These are phyloP conservation scores for Nadsonia starkeyi-henricii DNA, from an alignment of 1,139 yeast genomes.

Conservation along the genomic window DNA sequence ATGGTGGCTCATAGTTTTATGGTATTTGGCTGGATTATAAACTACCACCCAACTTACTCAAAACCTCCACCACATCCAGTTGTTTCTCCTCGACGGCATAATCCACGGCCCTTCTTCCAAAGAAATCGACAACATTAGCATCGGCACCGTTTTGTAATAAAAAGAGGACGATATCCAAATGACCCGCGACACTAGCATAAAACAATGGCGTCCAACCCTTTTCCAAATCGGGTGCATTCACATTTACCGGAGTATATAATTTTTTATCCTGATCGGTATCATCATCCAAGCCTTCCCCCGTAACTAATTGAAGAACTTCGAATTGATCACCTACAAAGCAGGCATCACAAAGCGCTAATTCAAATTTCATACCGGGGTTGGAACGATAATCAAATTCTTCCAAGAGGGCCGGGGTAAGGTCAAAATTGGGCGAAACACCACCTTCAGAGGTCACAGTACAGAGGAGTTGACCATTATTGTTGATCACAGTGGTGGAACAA, in stretches of 20 bases:
- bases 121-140: conserved; percentile 6
- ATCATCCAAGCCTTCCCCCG: neutral
- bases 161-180: conserved; percentile 9
- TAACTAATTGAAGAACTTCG: conserved; percentile 53
- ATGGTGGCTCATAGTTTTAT: too few relatives aligned
- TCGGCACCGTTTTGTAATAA: conserved; percentile 11
- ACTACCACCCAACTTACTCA: too few relatives aligned
- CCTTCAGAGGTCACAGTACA: conserved; percentile 13
- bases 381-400: conserved; percentile 9
- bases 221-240: conserved; percentile 9
- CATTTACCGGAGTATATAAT: neutral
- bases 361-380: conserved; percentile 7
- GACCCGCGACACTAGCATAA: conserved; percentile 12
- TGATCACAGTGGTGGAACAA: conserved; percentile 8
- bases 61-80: conserved; percentile 1
- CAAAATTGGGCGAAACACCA: conserved; percentile 11
- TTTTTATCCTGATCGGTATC: neutral
- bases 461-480: conserved; percentile 7
- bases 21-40: too few relatives aligned
- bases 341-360: conserved; percentile 26
- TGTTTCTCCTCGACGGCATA: conserved; percentile 13
- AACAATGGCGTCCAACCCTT: conserved; percentile 13
- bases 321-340: conserved; percentile 54
- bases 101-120: conserved; percentile 9
- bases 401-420: conserved; percentile 9